A percentile compares a stretch with the other conserved stretches of the same genome.
Evolutionary conservation across 164 flowering plant genomes (phyloP).

Genomic region (Santalum album): DNA sequence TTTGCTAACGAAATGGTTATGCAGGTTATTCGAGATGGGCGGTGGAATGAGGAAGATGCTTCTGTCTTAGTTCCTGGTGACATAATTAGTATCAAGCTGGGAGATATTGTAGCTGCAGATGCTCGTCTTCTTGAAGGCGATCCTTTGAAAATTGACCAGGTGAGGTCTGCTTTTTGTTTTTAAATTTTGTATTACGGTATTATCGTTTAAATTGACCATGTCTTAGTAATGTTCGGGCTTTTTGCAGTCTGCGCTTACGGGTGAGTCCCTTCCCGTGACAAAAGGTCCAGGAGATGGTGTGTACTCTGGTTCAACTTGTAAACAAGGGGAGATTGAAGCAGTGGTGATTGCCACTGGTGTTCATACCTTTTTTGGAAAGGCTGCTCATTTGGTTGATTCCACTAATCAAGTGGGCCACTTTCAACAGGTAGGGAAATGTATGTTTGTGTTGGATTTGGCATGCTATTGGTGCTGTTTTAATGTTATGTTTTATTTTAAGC

Average conservation of each 20-base stretch:
- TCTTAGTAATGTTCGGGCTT: slow-evolving; percentile 1
- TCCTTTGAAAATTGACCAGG: slow-evolving; percentile 82
- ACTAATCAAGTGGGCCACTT: slow-evolving; percentile 89
- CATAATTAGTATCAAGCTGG: slow-evolving; percentile 68
- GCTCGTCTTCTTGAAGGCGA: slow-evolving; percentile 79
- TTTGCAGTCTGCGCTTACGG: slow-evolving; percentile 77
- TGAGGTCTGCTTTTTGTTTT: slow-evolving; percentile 4
- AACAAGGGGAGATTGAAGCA: slow-evolving; percentile 82
- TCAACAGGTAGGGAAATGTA: slow-evolving; percentile 44
- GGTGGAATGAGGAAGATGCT: slow-evolving; percentile 79
- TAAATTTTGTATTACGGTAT: background rate
- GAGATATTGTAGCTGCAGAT: slow-evolving; percentile 84
- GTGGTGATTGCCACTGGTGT: slow-evolving; percentile 85
- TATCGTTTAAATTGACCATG: background rate
- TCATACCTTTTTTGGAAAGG: slow-evolving; percentile 93
- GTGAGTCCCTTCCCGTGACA: slow-evolving; percentile 83
- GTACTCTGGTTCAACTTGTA: slow-evolving; percentile 83
- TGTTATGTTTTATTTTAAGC: too few species aligned
- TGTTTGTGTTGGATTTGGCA: background rate
- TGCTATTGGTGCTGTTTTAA: background rate
- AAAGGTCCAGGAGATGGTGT: slow-evolving; percentile 78
- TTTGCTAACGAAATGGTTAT: slow-evolving; percentile 1
- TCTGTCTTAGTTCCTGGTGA: slow-evolving; percentile 80
- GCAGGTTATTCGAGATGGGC: slow-evolving; percentile 71
- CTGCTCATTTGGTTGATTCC: slow-evolving; percentile 79